Evolutionary conservation across 345 rosid genomes (phyloP).

Genomic region (Eutrema japonicum): DNA sequence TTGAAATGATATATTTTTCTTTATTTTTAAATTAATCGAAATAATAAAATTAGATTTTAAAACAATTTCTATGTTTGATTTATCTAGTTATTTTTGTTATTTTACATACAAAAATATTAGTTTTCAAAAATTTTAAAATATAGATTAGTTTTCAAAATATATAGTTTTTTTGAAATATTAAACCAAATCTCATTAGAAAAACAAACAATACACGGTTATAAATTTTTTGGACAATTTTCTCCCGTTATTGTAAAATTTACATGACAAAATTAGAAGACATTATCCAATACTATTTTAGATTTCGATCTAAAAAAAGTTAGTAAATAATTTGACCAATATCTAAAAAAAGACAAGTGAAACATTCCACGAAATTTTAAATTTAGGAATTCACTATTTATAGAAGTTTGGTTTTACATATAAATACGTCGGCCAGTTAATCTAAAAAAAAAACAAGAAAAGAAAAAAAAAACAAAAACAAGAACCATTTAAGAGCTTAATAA

Average conservation of each 20-base stretch:
- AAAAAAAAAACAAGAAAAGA: not conserved
- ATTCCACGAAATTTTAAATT: constrained; percentile 11
- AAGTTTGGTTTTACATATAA: constrained; percentile 23
- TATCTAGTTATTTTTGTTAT: no score
- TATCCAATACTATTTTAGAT: constrained; percentile 20
- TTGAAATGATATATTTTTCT: no score
- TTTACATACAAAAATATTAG: no score
- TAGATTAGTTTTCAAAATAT: no score
- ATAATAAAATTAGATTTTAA: no score
- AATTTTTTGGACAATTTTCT: not conserved
- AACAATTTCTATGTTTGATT: no score
- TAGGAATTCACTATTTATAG: constrained; percentile 32
- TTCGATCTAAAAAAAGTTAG: constrained; percentile 4
- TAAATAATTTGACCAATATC: constrained; percentile 7
- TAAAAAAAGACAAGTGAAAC: constrained; percentile 32
- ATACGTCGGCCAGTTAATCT: not conserved
- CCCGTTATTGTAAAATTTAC: not conserved
- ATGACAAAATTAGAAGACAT: not conserved
- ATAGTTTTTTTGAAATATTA: no score
- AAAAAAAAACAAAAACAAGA: not conserved
- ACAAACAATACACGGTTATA: not conserved
- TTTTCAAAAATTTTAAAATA: no score
- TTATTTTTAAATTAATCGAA: no score
- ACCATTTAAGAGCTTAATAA: constrained; percentile 32
- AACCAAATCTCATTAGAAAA: no score